Evolutionary conservation across 176 grass and related monocot genomes (phyloP), one percentile per base, ranked within the genome.

Genomic region (Oropetium thomaeum): DNA sequence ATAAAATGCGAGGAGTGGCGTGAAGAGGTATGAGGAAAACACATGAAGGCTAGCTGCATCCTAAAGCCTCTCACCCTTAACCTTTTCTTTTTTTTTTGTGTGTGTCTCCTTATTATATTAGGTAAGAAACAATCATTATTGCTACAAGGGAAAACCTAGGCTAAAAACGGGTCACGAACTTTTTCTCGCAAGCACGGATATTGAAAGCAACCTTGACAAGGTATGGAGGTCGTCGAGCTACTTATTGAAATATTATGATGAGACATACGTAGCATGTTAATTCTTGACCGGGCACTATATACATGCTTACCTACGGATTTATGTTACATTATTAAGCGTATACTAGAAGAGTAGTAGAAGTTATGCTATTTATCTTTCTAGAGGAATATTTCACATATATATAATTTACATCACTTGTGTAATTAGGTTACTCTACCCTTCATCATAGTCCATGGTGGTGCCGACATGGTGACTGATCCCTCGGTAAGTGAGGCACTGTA

Each of bases 131-230:
- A 96, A 92, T 65, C 73, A 84, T 23, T 89, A 82, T 22, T 89
- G 82, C 77, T 96, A 96, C 52, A 92, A 92, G 42, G 92, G 89
- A 82, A 84, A 64, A 78, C 86, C 86, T 25, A 87, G 80, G 23
- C 23, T 96, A 22, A 84, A 82, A 51, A 96, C 89, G 1, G 92
- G 82, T 16, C 19, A 79, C 49, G 72, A 96, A 76, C 38, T 92
- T 77, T 75, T 89, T 22, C 72, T 60, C 45, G 86, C 62, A 54
- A 92, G 89, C 73, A 70, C 89, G 73, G 86, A 92, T 43, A 87
- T 92, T 48, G 89, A 92, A 70, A 84, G 63, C 20, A 96, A 73
- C 15, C 86, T 96, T 57, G 35, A 87, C 43, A 84, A 96, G 86
- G 92, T 96, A 86, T 0, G 8, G 19, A 3, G 5, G 7, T 22